Base-by-base conservation (phyloP, 768 basidiomycete species). In the Suillus hirtellus region DNA sequence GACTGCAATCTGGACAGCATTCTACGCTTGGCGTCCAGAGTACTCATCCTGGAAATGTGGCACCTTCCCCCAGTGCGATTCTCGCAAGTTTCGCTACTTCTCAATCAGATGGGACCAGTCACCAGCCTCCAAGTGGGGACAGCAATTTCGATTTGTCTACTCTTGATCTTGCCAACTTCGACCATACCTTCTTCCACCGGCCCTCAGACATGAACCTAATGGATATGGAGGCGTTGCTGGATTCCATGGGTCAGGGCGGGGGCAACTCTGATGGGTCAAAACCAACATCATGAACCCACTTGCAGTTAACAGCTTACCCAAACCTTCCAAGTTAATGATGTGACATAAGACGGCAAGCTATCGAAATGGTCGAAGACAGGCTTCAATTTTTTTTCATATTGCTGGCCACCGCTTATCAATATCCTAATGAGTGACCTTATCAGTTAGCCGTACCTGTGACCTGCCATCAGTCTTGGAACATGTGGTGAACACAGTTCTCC, bases 191-290 rank as follows among this genome's bases (percentile, higher is more conserved):
- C 64, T 82, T 82, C 66, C 73, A 72, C 1, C 65, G 73, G 52
- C 72, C 75, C 49, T n/a, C 76, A 6, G 83, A 79, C 42, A 78
- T 86, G 73, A 78, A 75, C 64, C 79, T 86, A 65, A 73, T 72
- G 55, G 84, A 84, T 66, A 84, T 88, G 83, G 84, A 84, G 50
- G 78, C 80, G 19, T 77, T 88, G 59, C 72, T 87, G 69, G 78
- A 76, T 53, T 52, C 50, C 17, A 82, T 86, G 75, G 75, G 77
- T 15, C 63, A 73, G 9, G 46, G 66, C 21, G 72, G 68, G 59
- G 61, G 43, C 27, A 70, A 63, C 37, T 68, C 69, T 12, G 76
- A 70, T 52, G 62, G 53, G 15, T 71, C 74, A 61, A 76, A 68
- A 61, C 34, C 66, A 15, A 64, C 66, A 49, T 46, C 60, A 21